Conservation (phyloP, 495 filamentous ascomycete species). For the Daldinia vernicosa region DNA sequence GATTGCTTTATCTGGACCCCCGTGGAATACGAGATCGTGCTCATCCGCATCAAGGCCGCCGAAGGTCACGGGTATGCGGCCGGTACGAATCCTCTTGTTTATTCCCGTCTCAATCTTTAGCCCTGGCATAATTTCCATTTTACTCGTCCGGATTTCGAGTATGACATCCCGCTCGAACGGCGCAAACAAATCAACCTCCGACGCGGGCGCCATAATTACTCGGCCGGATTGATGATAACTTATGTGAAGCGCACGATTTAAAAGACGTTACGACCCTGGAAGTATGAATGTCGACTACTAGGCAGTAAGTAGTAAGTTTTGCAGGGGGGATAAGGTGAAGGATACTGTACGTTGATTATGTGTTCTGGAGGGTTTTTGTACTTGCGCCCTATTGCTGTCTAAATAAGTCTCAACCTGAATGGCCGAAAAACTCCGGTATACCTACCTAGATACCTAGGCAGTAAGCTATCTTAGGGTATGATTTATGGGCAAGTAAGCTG, state of each 20-base stretch:
- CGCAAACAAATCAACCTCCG: conserved; percentile 50
- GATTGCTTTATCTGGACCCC: conserved; percentile 64
- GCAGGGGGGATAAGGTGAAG: not conserved
- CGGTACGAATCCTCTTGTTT: conserved; percentile 55
- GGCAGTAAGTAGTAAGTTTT: not conserved
- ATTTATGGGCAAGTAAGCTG: not conserved
- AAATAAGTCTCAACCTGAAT: not conserved
- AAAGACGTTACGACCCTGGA: not conserved
- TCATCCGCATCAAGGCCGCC: conserved; percentile 63
- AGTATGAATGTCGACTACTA: not conserved
- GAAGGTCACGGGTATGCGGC: conserved; percentile 53
- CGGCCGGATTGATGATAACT: not conserved
- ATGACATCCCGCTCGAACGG: conserved; percentile 57
- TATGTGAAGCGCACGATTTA: not conserved
- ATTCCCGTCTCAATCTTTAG: conserved; percentile 59
- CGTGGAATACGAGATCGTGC: conserved; percentile 64
- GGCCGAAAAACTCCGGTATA: not conserved
- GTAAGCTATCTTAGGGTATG: not conserved
- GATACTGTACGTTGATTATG: not conserved
- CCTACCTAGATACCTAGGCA: not conserved
- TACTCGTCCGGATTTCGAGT: conserved; percentile 62
- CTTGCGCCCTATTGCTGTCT: not conserved
- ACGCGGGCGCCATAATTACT: conserved; percentile 32
- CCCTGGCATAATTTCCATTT: conserved; percentile 58
- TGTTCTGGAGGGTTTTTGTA: not conserved